A percentile compares a stretch with the other conserved stretches of the same genome.
phyloP scores from a whole-genome alignment of 305 asterid species.

The Fraxinus velutina region DNA sequence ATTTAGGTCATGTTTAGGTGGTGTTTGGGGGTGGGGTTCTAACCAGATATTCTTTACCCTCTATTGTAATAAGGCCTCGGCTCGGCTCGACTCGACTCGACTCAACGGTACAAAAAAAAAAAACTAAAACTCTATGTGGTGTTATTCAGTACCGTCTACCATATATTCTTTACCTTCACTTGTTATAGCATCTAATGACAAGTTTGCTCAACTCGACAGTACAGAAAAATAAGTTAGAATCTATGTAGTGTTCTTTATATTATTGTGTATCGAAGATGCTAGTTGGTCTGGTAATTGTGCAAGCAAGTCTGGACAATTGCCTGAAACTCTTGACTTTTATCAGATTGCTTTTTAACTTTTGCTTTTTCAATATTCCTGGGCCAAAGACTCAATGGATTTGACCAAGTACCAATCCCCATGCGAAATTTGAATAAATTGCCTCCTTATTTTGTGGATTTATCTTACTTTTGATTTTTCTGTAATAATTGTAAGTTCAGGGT shows the following conservation, averaged over 20 bases:
- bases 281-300: background rate
- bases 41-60: background rate
- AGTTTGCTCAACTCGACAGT: background rate
- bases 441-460: slow-evolving; percentile 48
- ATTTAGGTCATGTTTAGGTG: slow-evolving; percentile 28
- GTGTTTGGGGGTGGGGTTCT: background rate
- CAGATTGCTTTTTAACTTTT: slow-evolving; percentile 45
- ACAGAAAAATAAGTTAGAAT: background rate
- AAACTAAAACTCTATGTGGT: too few relatives aligned
- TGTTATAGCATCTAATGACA: background rate
- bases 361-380: slow-evolving; percentile 34
- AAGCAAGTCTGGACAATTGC: slow-evolving; percentile 54
- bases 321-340: slow-evolving; percentile 45
- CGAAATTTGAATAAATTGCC: slow-evolving; percentile 20
- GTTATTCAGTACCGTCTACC: background rate
- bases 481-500: background rate
- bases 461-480: slow-evolving; percentile 11
- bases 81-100: too few relatives aligned
- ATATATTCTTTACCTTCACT: background rate
- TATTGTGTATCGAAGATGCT: background rate
- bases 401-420: slow-evolving; percentile 47
- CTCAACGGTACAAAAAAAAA: too few relatives aligned
- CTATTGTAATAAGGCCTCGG: too few relatives aligned
- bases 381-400: slow-evolving; percentile 49
- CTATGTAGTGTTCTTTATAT: background rate